A percentile compares a stretch with the other conserved stretches of the same genome.
Evolutionary conservation across 2,329 filamentous ascomycete species (phyloP).

Genomic region (Apiospora pterosperma): DNA sequence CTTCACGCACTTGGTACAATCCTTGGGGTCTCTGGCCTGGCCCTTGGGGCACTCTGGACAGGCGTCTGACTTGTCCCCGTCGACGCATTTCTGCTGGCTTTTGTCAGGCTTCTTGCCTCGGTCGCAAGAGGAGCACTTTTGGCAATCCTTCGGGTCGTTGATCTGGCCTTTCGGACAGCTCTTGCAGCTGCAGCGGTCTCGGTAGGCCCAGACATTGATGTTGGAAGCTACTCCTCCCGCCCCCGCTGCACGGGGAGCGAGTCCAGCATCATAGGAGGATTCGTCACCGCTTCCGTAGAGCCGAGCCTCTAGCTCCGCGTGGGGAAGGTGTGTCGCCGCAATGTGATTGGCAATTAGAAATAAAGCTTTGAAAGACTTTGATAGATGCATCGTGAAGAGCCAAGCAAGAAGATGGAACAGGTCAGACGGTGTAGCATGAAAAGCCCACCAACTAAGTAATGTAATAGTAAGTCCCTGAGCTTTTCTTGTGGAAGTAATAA

Average conservation of each 20-base stretch:
- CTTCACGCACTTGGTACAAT: background rate
- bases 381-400: background rate
- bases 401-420: too few species aligned
- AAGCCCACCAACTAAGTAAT: too few species aligned
- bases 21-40: background rate
- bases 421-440: too few species aligned
- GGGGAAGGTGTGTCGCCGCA: background rate
- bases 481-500: too few species aligned
- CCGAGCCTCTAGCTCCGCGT: background rate
- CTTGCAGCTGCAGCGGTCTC: background rate
- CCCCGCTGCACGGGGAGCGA: background rate
- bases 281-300: background rate
- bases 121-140: background rate
- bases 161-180: background rate
- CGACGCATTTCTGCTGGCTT: background rate
- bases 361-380: background rate
- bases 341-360: background rate
- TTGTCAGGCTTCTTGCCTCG: background rate
- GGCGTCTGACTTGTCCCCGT: too few species aligned
- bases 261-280: background rate
- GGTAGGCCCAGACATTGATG: background rate
- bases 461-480: too few species aligned
- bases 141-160: background rate
- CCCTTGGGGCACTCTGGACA: background rate
- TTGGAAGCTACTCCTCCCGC: background rate